phyloP scores from a whole-genome alignment of 768 basidiomycete genomes.

The Boletus eberwhitei region DNA sequence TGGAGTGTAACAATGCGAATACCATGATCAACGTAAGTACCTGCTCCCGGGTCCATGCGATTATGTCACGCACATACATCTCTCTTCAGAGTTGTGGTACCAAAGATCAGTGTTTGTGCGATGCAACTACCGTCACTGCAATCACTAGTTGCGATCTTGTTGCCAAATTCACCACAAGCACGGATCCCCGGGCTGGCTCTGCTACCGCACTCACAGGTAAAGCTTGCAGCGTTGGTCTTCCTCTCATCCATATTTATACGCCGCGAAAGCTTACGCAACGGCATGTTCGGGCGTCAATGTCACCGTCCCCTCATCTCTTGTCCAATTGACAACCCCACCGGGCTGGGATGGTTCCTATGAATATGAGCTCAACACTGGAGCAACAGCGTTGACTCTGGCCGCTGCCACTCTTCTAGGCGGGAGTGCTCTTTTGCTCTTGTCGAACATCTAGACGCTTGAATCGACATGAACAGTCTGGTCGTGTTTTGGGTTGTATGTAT shows the following conservation, averaged over 20 bases:
- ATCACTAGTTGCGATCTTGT: constrained; percentile 54
- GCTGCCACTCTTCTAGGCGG: constrained; percentile 46
- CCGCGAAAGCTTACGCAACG: constrained; percentile 48
- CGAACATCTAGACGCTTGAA: constrained; percentile 40
- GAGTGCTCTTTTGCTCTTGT: constrained; percentile 49
- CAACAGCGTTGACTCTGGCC: constrained; percentile 43
- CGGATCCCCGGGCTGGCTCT: constrained; percentile 59
- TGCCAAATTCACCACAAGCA: constrained; percentile 41
- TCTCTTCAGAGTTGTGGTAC: constrained; percentile 39
- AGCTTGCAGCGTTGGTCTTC: constrained; percentile 13
- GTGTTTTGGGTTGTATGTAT: neutral
- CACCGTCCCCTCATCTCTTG: constrained; percentile 37
- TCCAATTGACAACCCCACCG: constrained; percentile 43
- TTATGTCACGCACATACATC: neutral
- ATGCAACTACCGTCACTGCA: constrained; percentile 35
- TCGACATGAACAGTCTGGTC: neutral
- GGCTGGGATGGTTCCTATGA: constrained; percentile 63
- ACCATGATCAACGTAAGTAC: constrained; percentile 24
- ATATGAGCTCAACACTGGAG: constrained; percentile 41
- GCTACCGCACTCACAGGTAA: constrained; percentile 54
- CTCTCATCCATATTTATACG: constrained; percentile 6
- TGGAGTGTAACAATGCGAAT: constrained; percentile 26
- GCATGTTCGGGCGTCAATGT: constrained; percentile 43
- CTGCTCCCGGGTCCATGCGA: neutral
- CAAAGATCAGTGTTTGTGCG: constrained; percentile 55